Evolutionary conservation across 176 grass and related monocot species (phyloP), one percentile per base, ranked within the genome.

Genomic region (Carex parvula): DNA sequence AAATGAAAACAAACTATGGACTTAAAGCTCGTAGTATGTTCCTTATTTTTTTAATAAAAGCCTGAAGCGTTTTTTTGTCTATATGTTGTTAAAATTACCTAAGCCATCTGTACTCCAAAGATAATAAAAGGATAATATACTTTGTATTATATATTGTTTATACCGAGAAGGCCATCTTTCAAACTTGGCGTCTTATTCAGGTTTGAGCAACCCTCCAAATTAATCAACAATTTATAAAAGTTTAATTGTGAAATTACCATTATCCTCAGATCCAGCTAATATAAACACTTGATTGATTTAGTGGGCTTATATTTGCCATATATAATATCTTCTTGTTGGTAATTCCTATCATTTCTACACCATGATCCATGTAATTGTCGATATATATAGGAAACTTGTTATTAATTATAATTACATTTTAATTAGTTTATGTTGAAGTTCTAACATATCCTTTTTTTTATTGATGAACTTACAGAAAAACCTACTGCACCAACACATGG

Each of bases 391-490:
- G 22, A 82, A 80, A 82, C 11, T 53, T 56, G 14, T n/a, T 59
- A 17, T 17, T 24, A 50, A 26, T 61, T 1, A 24, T 57, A 18
- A 81, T 68, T 54, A 57, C 24, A 78, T 32, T 78, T 33, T 39
- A 39, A 35, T 35, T 35, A 35, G 33, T 17, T 16, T 4, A 53
- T 24, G 30, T 33, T 30, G 20, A 83, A 68, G 13, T 67, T 10
- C 20, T 44, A 52, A 83, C 21, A 66, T 39, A 14, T 56, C 8
- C 3, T 11, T 79, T 53, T 39, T 39, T 44, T 86, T n/a, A 8
- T 33, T 61, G 44, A n/a, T 44, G 37, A 81, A 83, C 81, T 53
- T 84, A 15, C 79, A 90, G 68, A 86, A 52, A 65, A 74, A 83
- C 18, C 82, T 69, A 70, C 35, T 78, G 22, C 74, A 24, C 11